These are phyloP conservation scores for Rhizopus delemar DNA, from an alignment of 371 early-diverging fungal species.

Conservation along the genomic window DNA sequence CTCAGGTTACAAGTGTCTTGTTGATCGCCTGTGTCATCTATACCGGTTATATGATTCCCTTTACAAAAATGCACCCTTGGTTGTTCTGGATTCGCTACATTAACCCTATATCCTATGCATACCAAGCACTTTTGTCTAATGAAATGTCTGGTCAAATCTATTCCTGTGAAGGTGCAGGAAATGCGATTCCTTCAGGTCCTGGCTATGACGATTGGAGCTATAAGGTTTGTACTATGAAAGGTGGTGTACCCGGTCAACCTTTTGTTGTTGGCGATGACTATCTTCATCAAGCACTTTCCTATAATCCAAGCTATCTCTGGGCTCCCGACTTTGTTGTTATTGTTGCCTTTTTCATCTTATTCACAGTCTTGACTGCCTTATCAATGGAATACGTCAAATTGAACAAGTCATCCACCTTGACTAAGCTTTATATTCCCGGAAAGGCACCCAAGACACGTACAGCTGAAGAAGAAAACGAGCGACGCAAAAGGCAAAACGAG, in stretches of 20 bases:
- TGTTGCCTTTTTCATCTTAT: constrained; percentile 48
- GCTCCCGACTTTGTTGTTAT: constrained; percentile 50
- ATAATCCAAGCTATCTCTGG: constrained; percentile 25
- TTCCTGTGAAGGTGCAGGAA: constrained; percentile 34
- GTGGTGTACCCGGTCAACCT: constrained; percentile 45
- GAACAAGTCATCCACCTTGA: constrained; percentile 49
- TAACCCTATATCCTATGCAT: constrained; percentile 66
- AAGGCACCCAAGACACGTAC: constrained; percentile 27
- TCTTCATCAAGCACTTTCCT: constrained; percentile 34
- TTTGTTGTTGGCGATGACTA: constrained; percentile 56
- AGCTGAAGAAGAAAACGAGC: constrained; percentile 8
- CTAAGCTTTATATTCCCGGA: constrained; percentile 53
- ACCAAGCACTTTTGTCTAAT: constrained; percentile 61
- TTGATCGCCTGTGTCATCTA: constrained; percentile 59
- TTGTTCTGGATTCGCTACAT: constrained; percentile 71
- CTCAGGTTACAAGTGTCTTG: constrained; percentile 53
- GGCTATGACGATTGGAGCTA: constrained; percentile 43
- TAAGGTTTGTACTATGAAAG: constrained; percentile 55
- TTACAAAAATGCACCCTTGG: constrained; percentile 65
- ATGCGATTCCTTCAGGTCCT: constrained; percentile 41
- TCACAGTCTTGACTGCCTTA: constrained; percentile 43
- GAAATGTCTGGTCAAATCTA: constrained; percentile 54
- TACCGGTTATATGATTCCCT: constrained; percentile 67
- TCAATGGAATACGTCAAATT: constrained; percentile 51
- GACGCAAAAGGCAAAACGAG: constrained; percentile 16